These are phyloP conservation scores for Penicilliopsis zonata DNA, from an alignment of 495 filamentous ascomycete genomes.

Conservation along the genomic window DNA sequence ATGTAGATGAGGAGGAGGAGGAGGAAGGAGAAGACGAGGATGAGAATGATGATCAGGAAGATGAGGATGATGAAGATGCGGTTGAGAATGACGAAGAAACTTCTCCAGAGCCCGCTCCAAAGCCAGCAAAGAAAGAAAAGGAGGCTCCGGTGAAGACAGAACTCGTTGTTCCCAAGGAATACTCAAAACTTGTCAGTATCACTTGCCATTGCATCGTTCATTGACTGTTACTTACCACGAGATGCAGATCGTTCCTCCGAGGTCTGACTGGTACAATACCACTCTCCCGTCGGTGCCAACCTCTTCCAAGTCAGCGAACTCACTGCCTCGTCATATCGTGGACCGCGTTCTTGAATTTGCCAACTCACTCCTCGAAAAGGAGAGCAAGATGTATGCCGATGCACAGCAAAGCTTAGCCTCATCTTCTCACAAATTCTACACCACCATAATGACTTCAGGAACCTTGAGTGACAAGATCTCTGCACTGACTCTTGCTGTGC, in stretches of 20 bases:
- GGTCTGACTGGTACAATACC: slow-evolving; percentile 75
- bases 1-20: slow-evolving; percentile 31
- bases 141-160: slow-evolving; percentile 7
- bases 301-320: slow-evolving; percentile 28
- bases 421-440: slow-evolving; percentile 86
- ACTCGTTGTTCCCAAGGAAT: slow-evolving; percentile 25
- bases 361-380: slow-evolving; percentile 57
- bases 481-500: slow-evolving; percentile 80
- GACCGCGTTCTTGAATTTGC: slow-evolving; percentile 68
- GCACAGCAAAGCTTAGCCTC: slow-evolving; percentile 42
- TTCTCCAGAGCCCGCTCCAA: slow-evolving; percentile 15
- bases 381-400: slow-evolving; percentile 50
- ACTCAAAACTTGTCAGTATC: slow-evolving; percentile 26
- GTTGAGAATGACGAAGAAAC: slow-evolving; percentile 9
- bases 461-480: slow-evolving; percentile 96
- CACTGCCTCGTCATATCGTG: slow-evolving; percentile 44
- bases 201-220: neutral
- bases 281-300: slow-evolving; percentile 44
- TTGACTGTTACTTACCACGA: slow-evolving; percentile 10
- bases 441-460: slow-evolving; percentile 91
- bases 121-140: slow-evolving; percentile 10
- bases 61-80: slow-evolving; percentile 19
- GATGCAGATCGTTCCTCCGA: slow-evolving; percentile 55
- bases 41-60: slow-evolving; percentile 17
- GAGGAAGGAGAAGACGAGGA: slow-evolving; percentile 17